These are phyloP conservation scores for Rhizopogon vulgaris DNA, from an alignment of 768 basidiomycete genomes.

Conservation along the genomic window DNA sequence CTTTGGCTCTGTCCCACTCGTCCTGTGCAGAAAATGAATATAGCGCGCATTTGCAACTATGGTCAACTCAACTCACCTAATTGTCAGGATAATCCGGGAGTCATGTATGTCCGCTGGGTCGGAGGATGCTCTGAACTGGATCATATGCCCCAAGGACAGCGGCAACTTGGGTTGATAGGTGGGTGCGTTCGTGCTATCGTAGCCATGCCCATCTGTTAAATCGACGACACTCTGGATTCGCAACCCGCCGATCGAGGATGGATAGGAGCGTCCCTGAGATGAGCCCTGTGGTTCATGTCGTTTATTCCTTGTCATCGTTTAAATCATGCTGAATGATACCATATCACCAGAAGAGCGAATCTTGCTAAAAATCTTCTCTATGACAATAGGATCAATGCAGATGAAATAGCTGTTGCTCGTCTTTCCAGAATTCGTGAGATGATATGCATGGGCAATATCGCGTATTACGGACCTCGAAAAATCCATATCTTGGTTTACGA, in stretches of 20 bases:
- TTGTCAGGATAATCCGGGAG: slow-evolving; percentile 59
- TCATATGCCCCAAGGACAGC: slow-evolving; percentile 79
- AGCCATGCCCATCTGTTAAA: slow-evolving; percentile 56
- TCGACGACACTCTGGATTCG: slow-evolving; percentile 62
- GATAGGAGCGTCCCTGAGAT: slow-evolving; percentile 40
- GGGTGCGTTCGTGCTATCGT: slow-evolving; percentile 72
- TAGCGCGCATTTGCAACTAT: not conserved
- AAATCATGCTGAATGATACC: slow-evolving; percentile 11
- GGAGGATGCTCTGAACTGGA: slow-evolving; percentile 60
- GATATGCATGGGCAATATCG: not conserved
- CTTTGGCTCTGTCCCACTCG: slow-evolving; percentile 90
- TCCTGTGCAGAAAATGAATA: slow-evolving; percentile 35
- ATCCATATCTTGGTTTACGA: slow-evolving; percentile 53
- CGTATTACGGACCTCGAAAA: slow-evolving; percentile 53
- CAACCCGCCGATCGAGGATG: slow-evolving; percentile 53
- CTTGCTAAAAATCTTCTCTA: slow-evolving; percentile 61
- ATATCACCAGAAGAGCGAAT: slow-evolving; percentile 53
- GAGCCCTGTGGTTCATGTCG: slow-evolving; percentile 8
- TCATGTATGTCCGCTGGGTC: slow-evolving; percentile 24
- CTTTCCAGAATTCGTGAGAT: slow-evolving; percentile 26
- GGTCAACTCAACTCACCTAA: slow-evolving; percentile 39
- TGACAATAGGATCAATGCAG: slow-evolving; percentile 59
- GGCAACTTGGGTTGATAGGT: slow-evolving; percentile 55
- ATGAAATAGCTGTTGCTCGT: slow-evolving; percentile 81
- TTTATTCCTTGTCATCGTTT: not conserved